phyloP scores from a whole-genome alignment of 1,139 yeast species.

The Scheffersomyces segobiensis region DNA sequence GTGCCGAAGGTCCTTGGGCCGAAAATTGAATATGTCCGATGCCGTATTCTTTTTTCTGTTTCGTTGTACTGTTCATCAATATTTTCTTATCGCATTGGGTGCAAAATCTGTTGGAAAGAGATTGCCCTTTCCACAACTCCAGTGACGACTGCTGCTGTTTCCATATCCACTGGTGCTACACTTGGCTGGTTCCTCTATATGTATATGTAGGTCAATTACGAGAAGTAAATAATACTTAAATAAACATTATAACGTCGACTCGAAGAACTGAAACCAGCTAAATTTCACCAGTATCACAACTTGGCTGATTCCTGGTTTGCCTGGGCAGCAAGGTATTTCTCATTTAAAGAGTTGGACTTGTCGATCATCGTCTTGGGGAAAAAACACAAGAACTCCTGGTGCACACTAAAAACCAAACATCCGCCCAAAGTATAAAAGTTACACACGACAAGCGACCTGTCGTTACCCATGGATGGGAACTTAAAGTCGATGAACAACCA shows the following conservation, averaged over 20 bases:
- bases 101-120: background rate
- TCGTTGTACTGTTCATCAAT: background rate
- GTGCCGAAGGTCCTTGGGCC: background rate
- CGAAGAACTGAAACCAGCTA: background rate
- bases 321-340: background rate
- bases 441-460: conserved; percentile 32
- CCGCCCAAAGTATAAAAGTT: conserved; percentile 31
- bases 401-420: conserved; percentile 29
- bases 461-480: conserved; percentile 35
- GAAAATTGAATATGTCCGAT: background rate
- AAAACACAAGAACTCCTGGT: conserved; percentile 40
- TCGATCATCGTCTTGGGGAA: conserved; percentile 26
- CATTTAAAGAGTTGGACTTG: conserved; percentile 12
- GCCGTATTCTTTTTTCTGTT: background rate
- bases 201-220: background rate
- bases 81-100: background rate
- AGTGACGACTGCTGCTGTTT: too few relatives aligned
- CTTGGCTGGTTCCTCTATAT: background rate
- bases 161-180: background rate
- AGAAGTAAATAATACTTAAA: background rate
- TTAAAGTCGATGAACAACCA: conserved; percentile 42
- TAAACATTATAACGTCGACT: background rate
- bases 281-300: background rate
- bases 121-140: background rate
- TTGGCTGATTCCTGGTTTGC: background rate